A percentile compares a stretch with the other conserved stretches of the same genome.
Evolutionary conservation across 1,284 basidiomycete genomes (phyloP).

Genomic region (Melampsora americana): DNA sequence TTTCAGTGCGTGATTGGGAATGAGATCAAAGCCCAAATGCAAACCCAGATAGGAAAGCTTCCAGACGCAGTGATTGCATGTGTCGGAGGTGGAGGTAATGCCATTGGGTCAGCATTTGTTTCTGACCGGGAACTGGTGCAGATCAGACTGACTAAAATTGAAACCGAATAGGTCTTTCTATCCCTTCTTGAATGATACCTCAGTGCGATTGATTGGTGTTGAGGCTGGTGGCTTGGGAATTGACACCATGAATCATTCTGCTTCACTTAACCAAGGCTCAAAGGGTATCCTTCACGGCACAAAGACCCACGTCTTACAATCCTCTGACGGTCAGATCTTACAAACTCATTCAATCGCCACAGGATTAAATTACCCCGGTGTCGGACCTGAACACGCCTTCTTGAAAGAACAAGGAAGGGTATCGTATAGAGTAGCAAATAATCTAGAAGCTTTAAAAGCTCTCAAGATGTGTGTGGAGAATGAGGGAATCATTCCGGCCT

Average conservation of each 20-base stretch:
- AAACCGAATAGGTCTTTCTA: conserved; percentile 67
- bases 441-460: conserved; percentile 84
- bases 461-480: conserved; percentile 85
- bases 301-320: conserved; percentile 88
- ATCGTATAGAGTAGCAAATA: conserved; percentile 87
- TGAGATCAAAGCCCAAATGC: conserved; percentile 86
- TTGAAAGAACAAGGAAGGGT: conserved; percentile 91
- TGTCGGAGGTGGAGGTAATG: conserved; percentile 94
- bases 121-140: no score
- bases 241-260: conserved; percentile 80
- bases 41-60: conserved; percentile 71
- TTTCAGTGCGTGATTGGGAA: conserved; percentile 93
- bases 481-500: conserved; percentile 95
- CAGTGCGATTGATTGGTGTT: conserved; percentile 78
- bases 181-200: conserved; percentile 82
- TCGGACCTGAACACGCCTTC: conserved; percentile 96
- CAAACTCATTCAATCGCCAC: conserved; percentile 97
- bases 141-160: conserved; percentile 52
- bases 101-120: conserved; percentile 90
- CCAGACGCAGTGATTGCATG: conserved; percentile 94
- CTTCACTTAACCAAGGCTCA: conserved; percentile 81
- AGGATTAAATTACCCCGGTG: conserved; percentile 78
- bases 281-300: conserved; percentile 95
- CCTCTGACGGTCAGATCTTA: conserved; percentile 80
- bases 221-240: conserved; percentile 91